Base-by-base conservation (phyloP, 768 basidiomycete species). In the Leccinum longicurvipes region DNA sequence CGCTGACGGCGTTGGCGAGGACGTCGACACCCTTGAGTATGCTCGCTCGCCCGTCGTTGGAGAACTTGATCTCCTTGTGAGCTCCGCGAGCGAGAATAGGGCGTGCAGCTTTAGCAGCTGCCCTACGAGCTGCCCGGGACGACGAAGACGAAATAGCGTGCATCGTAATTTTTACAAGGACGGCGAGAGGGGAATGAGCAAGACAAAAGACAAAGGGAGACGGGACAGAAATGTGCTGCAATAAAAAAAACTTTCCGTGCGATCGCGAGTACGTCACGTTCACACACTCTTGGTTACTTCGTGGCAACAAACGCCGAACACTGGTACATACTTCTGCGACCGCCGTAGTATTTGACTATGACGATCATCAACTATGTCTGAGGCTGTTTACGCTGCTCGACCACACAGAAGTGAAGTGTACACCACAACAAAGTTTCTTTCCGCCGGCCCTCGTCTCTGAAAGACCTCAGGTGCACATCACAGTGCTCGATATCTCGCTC, bases 41-140 rank as follows among this genome's bases (percentile, higher is more conserved):
- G 74, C 85, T 84, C 31, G 93, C 92, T 61, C 95, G 84, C 62
- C 94, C 94, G 63, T 93, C 93, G 73, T 98, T 95, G 69, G 89
- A 90, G 76, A 98, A 98, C 77, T 89, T 88, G 73, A 98, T 91
- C 73, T 97, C 94, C 82, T 97, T 97, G 83, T 95, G 91, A 15
- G 85, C 89, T 58, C 87, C 86, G 55, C 91, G 86, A 28, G 74
- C 73, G 17, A 84, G 64, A 12, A 79, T 62, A 56, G 84, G 81
- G 67, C 79, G 79, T 12, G 77, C 72, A 21, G 80, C 78, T 67
- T 82, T 83, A 44, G 79, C 73, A 34, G 85, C 85, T 50, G 80
- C 83, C 66, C 86, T 84, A 61, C 86, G 87, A 65, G 87, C 78
- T 63, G 85, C 81, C 64, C 81, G 74, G 10, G 87, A 80, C 27